Base-by-base conservation (phyloP, 192 early-diverging fungal genomes). In the Geranomyces variabilis region DNA sequence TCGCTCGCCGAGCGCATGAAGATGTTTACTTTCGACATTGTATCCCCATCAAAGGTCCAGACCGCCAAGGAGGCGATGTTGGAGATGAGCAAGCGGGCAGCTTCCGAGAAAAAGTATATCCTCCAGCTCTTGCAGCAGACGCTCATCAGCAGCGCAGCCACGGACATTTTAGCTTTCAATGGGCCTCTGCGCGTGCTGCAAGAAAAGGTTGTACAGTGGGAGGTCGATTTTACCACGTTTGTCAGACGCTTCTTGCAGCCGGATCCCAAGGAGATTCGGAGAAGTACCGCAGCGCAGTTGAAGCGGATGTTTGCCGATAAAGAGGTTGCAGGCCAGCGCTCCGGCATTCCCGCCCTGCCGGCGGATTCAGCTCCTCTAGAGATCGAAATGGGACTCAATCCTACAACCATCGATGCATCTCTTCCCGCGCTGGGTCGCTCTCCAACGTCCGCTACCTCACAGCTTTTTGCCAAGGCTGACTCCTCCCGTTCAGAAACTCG, bases 71-170 rank as follows among this genome's bases (percentile, higher is more conserved):
- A 89, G 22, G 89, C 87, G 30, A 63, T 97, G 24, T 66, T 83
- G 19, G 89, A 91, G 33, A 83, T 96, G 76, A 83, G 83, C 10
- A 82, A 89, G 33, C 82, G 90, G 24, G 90, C 91, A 1, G 85
- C 80, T 1, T 84, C 86, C 0, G 93, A 96, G 79, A 92, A 90
- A 44, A 92, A 93, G 31, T 81, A 89, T 70, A 85, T 94, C 48
- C 82, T 94, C 30, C 93, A 96, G 77, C 73, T 90, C 2, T 83
- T 96, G 0, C 92, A 95, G 66, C 93, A 96, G 67, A 90, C 91
- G 0, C 89, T 90, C 69, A 86, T 91, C 60, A 90, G 87, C 73
- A 93, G 89, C 8, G 80, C 84, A 15, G 82, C 90, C 1, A 88
- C 84, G 13, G 96, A 99, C 74, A 91, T 88, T 0, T 67, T 97